Evolutionary conservation across 1,139 yeast genomes (phyloP).

Genomic region (Kurtzmaniella quercitrusa): DNA sequence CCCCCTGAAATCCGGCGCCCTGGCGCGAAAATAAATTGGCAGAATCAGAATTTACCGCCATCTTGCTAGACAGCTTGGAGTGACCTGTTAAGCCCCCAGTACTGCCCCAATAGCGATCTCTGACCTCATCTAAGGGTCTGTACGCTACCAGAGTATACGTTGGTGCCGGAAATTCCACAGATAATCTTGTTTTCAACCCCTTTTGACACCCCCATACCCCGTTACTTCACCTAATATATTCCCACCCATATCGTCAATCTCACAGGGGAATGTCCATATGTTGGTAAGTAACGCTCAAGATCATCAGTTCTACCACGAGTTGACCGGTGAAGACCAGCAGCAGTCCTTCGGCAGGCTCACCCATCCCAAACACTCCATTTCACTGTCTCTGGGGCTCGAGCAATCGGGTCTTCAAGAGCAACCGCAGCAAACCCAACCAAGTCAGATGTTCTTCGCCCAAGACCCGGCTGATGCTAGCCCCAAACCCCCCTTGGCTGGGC

Average conservation of each 20-base stretch:
- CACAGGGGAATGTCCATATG: not conserved
- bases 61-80: not conserved
- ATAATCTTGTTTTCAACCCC: too few relatives aligned
- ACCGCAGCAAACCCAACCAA: not conserved
- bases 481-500: too few relatives aligned
- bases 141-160: too few relatives aligned
- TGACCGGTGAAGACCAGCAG: not conserved
- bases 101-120: too few relatives aligned
- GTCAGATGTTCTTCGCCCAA: not conserved
- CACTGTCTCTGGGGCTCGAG: not conserved
- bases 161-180: too few relatives aligned
- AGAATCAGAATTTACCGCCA: not conserved
- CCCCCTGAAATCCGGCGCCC: not conserved
- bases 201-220: too few relatives aligned
- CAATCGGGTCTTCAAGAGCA: not conserved
- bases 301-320: not conserved
- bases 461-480: too few relatives aligned
- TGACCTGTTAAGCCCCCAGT: too few relatives aligned
- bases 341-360: not conserved
- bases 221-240: not conserved
- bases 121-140: too few relatives aligned
- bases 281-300: not conserved
- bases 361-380: not conserved
- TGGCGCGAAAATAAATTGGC: not conserved
- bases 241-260: not conserved